Evolutionary conservation across 2,329 filamentous ascomycete species (phyloP).

Genomic region (Polychaeton citri): DNA sequence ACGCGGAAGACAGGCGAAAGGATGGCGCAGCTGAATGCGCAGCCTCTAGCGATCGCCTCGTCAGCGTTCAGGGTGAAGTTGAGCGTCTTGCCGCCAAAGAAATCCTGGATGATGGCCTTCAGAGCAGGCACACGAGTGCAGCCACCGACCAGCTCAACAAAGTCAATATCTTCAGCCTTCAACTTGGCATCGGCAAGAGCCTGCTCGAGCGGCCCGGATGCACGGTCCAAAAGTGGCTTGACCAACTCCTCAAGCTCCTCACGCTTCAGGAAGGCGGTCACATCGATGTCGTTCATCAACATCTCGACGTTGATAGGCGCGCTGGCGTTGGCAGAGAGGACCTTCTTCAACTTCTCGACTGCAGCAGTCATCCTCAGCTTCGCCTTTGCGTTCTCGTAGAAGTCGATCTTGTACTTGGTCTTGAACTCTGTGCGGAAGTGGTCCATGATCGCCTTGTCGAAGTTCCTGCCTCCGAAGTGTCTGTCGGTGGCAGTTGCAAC

Average conservation of each 20-base stretch:
- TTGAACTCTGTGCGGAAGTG: constrained; percentile 94
- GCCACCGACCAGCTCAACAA: constrained; percentile 85
- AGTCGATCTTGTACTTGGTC: constrained; percentile 95
- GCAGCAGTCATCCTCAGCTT: constrained; percentile 73
- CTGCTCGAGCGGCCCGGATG: constrained; percentile 67
- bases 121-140: constrained; percentile 86
- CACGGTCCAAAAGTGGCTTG: constrained; percentile 65
- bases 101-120: constrained; percentile 78
- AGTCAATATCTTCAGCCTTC: constrained; percentile 80
- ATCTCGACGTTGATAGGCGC: constrained; percentile 95
- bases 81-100: constrained; percentile 80
- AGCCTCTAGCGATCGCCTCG: constrained; percentile 89
- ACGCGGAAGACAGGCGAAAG: constrained; percentile 96
- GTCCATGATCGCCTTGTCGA: constrained; percentile 88
- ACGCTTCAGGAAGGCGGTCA: constrained; percentile 75
- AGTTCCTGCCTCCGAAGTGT: constrained; percentile 94
- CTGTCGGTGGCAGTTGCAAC: constrained; percentile 87
- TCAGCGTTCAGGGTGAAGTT: constrained; percentile 98
- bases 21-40: constrained; percentile 94
- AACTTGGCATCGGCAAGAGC: constrained; percentile 90
- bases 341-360: constrained; percentile 97
- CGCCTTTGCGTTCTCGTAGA: constrained; percentile 80
- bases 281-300: constrained; percentile 95
- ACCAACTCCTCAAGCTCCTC: constrained; percentile 89
- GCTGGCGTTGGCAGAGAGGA: constrained; percentile 85